Evolutionary conservation across 83 land plant species (phyloP), one percentile per base, ranked within the genome.

Genomic region (Diphasiastrum complanatum): DNA sequence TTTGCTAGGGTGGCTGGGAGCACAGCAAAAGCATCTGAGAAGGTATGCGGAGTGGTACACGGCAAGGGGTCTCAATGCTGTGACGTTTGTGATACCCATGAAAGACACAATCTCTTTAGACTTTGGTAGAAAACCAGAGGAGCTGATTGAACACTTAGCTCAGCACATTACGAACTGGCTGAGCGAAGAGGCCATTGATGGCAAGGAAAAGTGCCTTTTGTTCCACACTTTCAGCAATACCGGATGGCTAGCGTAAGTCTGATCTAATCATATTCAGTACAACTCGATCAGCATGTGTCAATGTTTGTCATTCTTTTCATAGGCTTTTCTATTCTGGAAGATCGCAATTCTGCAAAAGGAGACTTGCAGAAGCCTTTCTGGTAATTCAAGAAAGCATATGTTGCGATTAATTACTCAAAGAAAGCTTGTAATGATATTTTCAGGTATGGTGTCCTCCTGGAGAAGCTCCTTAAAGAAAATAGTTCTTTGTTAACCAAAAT

Each of bases 161-260:
- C 47, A 65, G 8, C 90, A 91, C 51, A 59, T 91, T 38, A 76
- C 70, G n/a, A 72, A 59, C 37, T 91, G 97, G 87, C 51, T 84
- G 34, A 18, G 12, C 1, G 82, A 75, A 5, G 83, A 83, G 37
- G 85, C 78, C 29, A 40, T 61, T 40, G 76, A 78, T 45, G 57
- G 61, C 34, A 53, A 48, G 28, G 92, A 80, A 37, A 91, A 91
- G 70, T 77, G 80, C 35, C 61, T 91, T 31, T 81, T 91, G 4
- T 91, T 91, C 34, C 97, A 91, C 53, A 91, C 93, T 31, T 91
- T 91, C 58, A 91, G 97, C 78, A 91, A 87, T 61, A 91, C 97
- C 1, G 97, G 97, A 38, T 91, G 97, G 97, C 59, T 91, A 28
- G 87, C 80, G 97, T 90, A 34, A 82, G 84, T 61, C 35, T 61